These are phyloP conservation scores for Claviceps purpurea DNA, from an alignment of 2,329 filamentous ascomycete species.

Conservation along the genomic window DNA sequence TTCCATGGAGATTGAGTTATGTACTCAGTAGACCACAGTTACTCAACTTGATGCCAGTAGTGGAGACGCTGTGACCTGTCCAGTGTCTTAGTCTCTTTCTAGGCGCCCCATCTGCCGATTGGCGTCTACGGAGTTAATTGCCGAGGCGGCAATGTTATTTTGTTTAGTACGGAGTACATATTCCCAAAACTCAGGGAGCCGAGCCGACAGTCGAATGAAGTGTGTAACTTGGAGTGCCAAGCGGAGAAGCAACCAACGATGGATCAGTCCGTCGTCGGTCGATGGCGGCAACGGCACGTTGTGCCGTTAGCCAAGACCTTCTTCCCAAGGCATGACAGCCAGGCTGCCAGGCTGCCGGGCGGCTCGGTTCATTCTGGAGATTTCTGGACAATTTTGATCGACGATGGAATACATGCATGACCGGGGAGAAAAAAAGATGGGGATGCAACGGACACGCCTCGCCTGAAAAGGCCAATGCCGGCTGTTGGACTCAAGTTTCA, in stretches of 20 bases:
- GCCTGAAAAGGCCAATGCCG: background rate
- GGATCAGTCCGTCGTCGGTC: background rate
- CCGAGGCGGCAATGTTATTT: background rate
- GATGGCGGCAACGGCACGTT: background rate
- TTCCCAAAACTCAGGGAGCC: background rate
- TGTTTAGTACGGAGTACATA: background rate
- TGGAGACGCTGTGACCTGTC: no score
- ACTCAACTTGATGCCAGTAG: no score
- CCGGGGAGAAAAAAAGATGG: background rate
- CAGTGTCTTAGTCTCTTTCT: background rate
- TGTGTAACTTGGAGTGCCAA: background rate
- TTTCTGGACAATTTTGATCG: background rate
- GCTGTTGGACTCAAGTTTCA: background rate
- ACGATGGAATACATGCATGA: background rate
- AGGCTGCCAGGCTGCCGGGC: no score
- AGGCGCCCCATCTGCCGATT: background rate
- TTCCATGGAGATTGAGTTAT: no score
- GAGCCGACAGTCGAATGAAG: background rate
- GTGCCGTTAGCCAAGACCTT: conserved; percentile 1
- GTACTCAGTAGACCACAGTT: no score
- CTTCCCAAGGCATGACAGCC: background rate
- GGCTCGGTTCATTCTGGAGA: background rate
- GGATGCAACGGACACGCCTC: background rate
- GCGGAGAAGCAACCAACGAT: background rate
- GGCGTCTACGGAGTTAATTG: background rate